These are phyloP conservation scores for Vigna reflexopilosa DNA, from an alignment of 306 rosid genomes.

Conservation along the genomic window DNA sequence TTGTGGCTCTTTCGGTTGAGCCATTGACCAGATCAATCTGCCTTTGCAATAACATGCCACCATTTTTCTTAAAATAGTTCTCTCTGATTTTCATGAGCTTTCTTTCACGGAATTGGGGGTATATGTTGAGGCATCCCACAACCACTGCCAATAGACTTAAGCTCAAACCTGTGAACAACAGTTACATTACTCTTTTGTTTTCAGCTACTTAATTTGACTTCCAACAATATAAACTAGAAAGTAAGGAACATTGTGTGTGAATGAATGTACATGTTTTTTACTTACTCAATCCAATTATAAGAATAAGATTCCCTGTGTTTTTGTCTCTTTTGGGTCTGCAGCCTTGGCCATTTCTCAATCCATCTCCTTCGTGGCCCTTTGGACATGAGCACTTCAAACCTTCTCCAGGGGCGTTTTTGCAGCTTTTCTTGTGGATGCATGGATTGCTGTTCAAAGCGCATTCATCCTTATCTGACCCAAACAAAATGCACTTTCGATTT, in stretches of 20 bases:
- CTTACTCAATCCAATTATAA: constrained; percentile 31
- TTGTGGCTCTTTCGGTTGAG: constrained; percentile 25
- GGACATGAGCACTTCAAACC: not conserved
- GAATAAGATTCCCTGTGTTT: constrained; percentile 10
- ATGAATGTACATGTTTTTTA: too few relatives aligned
- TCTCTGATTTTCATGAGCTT: constrained; percentile 14
- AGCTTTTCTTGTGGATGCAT: not conserved
- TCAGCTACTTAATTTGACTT: not conserved
- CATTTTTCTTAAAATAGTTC: constrained; percentile 1
- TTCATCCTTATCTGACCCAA: not conserved
- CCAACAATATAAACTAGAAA: too few relatives aligned
- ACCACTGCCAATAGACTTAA: not conserved
- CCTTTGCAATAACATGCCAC: constrained; percentile 5
- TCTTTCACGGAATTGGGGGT: constrained; percentile 4
- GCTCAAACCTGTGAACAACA: constrained; percentile 21
- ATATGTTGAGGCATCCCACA: constrained; percentile 12
- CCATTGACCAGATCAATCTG: not conserved
- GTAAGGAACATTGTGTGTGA: not conserved
- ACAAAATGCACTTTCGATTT: not conserved
- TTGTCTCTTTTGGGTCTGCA: not conserved
- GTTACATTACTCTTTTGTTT: not conserved
- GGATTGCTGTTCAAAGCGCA: not conserved
- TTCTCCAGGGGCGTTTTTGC: not conserved
- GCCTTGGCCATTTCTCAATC: not conserved
- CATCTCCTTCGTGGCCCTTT: constrained; percentile 7